phyloP scores from a whole-genome alignment of 108 stramenopile genomes.

The Asterionellopsis glacialis region DNA sequence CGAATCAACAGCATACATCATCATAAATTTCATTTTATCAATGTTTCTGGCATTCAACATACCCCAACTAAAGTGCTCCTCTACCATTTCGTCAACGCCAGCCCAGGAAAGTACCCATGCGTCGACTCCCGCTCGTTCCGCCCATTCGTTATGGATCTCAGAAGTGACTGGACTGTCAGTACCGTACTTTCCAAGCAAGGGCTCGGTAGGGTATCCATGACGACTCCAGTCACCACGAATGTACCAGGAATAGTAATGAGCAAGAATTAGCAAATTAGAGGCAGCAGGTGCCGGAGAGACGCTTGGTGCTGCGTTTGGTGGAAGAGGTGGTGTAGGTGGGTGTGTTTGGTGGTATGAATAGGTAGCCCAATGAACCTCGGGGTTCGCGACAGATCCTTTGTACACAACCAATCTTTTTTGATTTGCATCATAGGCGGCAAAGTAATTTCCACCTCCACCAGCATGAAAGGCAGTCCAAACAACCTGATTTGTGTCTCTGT shows the following conservation, averaged over 20 bases:
- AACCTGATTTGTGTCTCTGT: too few relatives aligned
- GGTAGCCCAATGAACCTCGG: too few relatives aligned
- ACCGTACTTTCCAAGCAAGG: constrained; percentile 24
- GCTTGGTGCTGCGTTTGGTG: too few relatives aligned
- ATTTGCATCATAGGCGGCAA: too few relatives aligned
- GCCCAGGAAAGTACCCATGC: constrained; percentile 18
- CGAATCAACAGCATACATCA: constrained; percentile 13
- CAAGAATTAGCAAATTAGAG: neutral
- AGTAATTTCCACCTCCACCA: too few relatives aligned
- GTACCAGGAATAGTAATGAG: constrained; percentile 32
- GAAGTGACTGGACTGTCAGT: constrained; percentile 11
- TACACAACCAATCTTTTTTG: too few relatives aligned
- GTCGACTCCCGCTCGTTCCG: constrained; percentile 12
- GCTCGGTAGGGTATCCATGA: constrained; percentile 9
- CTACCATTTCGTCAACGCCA: neutral
- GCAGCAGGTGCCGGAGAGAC: too few relatives aligned
- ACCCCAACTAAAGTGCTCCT: constrained; percentile 8
- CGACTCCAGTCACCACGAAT: constrained; percentile 14
- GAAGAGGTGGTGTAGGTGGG: too few relatives aligned
- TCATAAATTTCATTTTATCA: constrained; percentile 16
- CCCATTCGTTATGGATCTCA: constrained; percentile 26
- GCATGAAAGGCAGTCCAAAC: too few relatives aligned
- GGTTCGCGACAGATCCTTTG: too few relatives aligned
- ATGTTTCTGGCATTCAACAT: constrained; percentile 20
- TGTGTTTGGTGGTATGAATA: too few relatives aligned